phyloP scores from a whole-genome alignment of 805 yeast genomes.

The Schwanniomyces pseudopolymorphus region DNA sequence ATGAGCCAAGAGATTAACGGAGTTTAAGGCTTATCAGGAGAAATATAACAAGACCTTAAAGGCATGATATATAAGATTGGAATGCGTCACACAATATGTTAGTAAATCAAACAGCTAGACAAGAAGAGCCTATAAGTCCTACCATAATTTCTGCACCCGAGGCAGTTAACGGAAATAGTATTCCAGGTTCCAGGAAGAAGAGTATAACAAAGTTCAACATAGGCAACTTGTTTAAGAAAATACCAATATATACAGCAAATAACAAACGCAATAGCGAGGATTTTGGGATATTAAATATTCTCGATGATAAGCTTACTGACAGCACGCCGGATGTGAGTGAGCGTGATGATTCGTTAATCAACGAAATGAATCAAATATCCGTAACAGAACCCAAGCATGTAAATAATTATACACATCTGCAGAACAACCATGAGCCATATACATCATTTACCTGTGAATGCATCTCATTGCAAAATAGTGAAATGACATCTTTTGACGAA shows the following conservation, averaged over 20 bases:
- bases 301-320: neutral
- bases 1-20: neutral
- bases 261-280: neutral
- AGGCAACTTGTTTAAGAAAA: neutral
- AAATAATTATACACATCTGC: constrained; percentile 3
- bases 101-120: neutral
- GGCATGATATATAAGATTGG: neutral
- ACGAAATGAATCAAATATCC: neutral
- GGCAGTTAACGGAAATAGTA: neutral
- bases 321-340: neutral
- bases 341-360: neutral
- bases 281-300: neutral
- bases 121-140: neutral
- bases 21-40: neutral
- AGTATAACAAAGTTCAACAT: constrained; percentile 1
- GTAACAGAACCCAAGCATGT: neutral
- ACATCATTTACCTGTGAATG: constrained; percentile 36
- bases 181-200: neutral
- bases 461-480: constrained; percentile 36
- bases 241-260: neutral
- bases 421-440: constrained; percentile 11
- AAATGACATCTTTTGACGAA: constrained; percentile 28
- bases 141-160: neutral
- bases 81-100: neutral
- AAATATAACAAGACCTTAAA: neutral